Base-by-base conservation (phyloP, 23 red algal genomes). In the Agarophyton chilense region DNA sequence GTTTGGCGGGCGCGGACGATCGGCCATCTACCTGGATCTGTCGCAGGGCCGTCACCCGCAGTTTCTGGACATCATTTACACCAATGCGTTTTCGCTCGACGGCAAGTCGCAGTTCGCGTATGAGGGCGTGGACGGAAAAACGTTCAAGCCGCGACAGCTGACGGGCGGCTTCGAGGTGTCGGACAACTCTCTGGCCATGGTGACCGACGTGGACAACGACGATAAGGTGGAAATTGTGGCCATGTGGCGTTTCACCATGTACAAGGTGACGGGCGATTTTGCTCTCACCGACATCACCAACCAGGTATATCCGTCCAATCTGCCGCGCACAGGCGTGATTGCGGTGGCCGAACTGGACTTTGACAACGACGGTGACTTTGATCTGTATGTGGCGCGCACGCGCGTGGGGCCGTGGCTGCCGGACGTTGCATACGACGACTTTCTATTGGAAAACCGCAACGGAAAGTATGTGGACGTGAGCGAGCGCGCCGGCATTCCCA, bases 291-390 rank as follows among this genome's bases (percentile, higher is more conserved):
- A 92, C 52, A 74, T 83, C 18, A 76, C 89, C 17, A 55, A 47
- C 33, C n/a, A 36, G 39, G 83, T 88, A 44, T 54, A 61, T 17
- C 83, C 83, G 25, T 12, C 46, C 2, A 24, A 43, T 1, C 0
- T 87, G 24, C n/a, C 39, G 0, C 53, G 62, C 44, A 26, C 6
- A 0, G 77, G 77, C 5, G 67, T 82, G 4, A 70, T 65, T 28
- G 55, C 82, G 8, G 76, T 80, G 19, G 81, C 82, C n/a, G 91
- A 94, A 34, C 36, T 94, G 28, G 91, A 94, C 68, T 81, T 83
- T 77, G 79, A 94, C 49, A 85, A 85, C 39, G 91, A 94, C 35
- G 91, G 91, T 12, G 52, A 83, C 45, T 87, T 68, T 72, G 91
- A 94, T 38, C 67, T 94, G 40, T 94, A 94, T 19, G 39, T 94